Evolutionary conservation across 1,139 yeast genomes (phyloP).

Genomic region (Saccharomyces hybrid): DNA sequence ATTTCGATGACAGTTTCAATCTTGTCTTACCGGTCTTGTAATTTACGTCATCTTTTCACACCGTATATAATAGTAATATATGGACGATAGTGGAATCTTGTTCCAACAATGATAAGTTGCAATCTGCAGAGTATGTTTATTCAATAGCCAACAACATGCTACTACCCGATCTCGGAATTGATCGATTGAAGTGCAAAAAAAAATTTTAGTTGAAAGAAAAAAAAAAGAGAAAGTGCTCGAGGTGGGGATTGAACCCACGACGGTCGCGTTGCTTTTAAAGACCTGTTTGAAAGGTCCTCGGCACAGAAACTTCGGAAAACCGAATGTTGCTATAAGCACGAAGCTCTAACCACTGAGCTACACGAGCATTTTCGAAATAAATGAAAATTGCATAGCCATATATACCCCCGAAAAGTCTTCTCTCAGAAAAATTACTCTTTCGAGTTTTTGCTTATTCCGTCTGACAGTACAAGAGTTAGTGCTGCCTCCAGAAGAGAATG

Average conservation of each 20-base stretch:
- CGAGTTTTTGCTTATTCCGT: not conserved
- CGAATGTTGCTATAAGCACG: conserved; percentile 42
- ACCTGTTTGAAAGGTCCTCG: conserved; percentile 5
- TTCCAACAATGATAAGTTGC: not conserved
- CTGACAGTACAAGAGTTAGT: not conserved
- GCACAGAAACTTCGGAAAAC: conserved; percentile 7
- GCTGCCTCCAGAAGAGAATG: not conserved
- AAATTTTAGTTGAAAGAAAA: conserved; percentile 3
- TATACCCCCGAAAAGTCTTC: not conserved
- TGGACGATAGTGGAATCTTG: no score
- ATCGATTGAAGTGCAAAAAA: not conserved
- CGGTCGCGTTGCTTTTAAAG: conserved; percentile 41
- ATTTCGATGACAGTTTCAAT: no score
- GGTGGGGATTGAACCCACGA: conserved; percentile 49
- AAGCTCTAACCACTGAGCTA: conserved; percentile 48
- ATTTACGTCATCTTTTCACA: no score
- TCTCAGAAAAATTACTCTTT: not conserved
- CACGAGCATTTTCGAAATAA: conserved; percentile 36
- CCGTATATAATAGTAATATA: no score
- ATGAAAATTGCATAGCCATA: not conserved
- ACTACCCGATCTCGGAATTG: not conserved
- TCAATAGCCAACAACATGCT: not conserved
- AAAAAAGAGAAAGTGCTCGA: conserved; percentile 38
- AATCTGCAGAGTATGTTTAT: not conserved
- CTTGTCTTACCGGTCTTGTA: no score